Conservation (phyloP, 2,329 filamentous ascomycete species). For the Beauveria pseudobassiana region DNA sequence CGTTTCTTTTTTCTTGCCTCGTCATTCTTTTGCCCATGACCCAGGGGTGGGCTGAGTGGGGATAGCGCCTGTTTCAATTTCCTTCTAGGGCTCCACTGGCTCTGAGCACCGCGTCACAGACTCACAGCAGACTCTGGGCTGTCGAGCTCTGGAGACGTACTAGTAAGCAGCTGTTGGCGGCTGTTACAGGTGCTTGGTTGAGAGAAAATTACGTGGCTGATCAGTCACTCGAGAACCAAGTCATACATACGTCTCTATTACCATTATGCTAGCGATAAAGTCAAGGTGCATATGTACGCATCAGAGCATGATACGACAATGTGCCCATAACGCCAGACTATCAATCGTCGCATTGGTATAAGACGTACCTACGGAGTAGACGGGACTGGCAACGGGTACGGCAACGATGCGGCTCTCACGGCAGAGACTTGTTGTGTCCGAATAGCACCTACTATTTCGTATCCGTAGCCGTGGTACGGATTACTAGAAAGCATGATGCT, state of each 20-base stretch:
- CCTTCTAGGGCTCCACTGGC: background rate
- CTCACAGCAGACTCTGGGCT: background rate
- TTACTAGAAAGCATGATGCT: background rate
- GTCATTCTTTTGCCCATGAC: background rate
- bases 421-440: background rate
- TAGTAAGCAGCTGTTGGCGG: background rate
- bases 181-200: background rate
- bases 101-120: constrained; percentile 5
- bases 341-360: background rate
- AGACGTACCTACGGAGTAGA: background rate
- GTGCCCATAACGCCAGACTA: background rate
- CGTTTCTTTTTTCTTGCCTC: background rate
- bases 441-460: background rate
- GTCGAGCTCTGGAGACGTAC: background rate
- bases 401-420: background rate
- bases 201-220: no score
- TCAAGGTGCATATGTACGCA: background rate
- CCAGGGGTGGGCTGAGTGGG: constrained; percentile 16
- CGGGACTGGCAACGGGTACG: background rate
- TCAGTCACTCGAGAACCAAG: no score
- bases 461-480: background rate
- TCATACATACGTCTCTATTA: no score
- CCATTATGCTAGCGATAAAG: no score
- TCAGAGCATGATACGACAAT: background rate
- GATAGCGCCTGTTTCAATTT: constrained; percentile 15